Percentiles rank a stretch among this genome's conserved stretches.
Evolutionary conservation across 805 yeast species (phyloP).

Genomic region (Saccharomycopsis sp.): DNA sequence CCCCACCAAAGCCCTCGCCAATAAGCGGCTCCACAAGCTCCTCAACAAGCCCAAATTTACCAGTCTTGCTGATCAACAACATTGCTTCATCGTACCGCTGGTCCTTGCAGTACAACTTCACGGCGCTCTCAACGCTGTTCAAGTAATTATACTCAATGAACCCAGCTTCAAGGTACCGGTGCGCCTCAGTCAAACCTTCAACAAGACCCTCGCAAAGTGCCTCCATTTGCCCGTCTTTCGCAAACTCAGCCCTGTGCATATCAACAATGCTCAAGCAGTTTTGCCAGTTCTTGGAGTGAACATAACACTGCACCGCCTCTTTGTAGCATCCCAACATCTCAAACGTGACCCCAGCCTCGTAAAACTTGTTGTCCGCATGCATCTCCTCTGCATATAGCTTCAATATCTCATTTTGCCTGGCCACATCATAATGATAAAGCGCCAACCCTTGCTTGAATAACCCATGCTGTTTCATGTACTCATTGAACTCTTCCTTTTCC

Average conservation of each 20-base stretch:
- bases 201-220: conserved; percentile 55
- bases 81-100: conserved; percentile 71
- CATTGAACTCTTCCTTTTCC: conserved; percentile 48
- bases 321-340: conserved; percentile 53
- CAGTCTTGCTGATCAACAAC: conserved; percentile 42
- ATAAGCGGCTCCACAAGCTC: conserved; percentile 61
- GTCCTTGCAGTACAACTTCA: conserved; percentile 63
- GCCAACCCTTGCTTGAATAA: conserved; percentile 63
- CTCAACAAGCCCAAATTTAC: conserved; percentile 31
- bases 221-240: conserved; percentile 31
- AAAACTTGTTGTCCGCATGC: conserved; percentile 44
- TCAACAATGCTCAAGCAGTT: conserved; percentile 64
- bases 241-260: conserved; percentile 5
- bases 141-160: conserved; percentile 58
- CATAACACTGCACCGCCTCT: conserved; percentile 62
- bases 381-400: conserved; percentile 54
- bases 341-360: conserved; percentile 72
- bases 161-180: conserved; percentile 74
- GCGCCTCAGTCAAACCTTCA: conserved; percentile 51
- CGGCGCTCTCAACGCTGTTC: conserved; percentile 51
- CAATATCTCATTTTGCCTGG: conserved; percentile 47
- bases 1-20: conserved; percentile 78
- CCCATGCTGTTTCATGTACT: conserved; percentile 59
- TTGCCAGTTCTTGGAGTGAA: conserved; percentile 69
- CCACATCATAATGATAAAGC: conserved; percentile 48